phyloP scores from a whole-genome alignment of 2,329 filamentous ascomycete species.

The Cadophora malorum region DNA sequence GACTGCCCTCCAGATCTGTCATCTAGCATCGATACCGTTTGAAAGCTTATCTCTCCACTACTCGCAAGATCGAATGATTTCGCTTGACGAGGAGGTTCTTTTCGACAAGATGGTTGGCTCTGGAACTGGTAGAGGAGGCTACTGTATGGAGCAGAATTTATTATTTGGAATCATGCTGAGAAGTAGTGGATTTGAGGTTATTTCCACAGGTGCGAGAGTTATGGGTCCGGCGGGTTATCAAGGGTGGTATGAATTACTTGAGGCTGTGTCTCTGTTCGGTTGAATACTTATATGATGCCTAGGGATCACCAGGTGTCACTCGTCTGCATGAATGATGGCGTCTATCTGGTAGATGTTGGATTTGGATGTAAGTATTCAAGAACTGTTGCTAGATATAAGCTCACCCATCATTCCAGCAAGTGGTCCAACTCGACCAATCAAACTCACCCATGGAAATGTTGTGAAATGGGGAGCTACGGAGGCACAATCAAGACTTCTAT shows the following conservation, averaged over 20 bases:
- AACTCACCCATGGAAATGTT: constrained; percentile 51
- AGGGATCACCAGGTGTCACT: constrained; percentile 66
- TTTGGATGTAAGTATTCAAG: constrained; percentile 16
- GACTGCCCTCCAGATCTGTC: constrained; percentile 60
- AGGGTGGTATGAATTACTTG: constrained; percentile 51
- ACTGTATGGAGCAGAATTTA: constrained; percentile 63
- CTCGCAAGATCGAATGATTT: constrained; percentile 26
- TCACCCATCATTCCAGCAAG: background rate
- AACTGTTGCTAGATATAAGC: background rate
- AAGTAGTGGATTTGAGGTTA: constrained; percentile 57
- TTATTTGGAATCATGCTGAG: constrained; percentile 59
- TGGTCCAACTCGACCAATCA: constrained; percentile 60
- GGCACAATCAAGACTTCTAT: constrained; percentile 59
- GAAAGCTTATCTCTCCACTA: constrained; percentile 64
- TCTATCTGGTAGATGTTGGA: constrained; percentile 64
- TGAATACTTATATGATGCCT: background rate
- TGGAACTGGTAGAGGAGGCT: constrained; percentile 56
- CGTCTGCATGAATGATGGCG: constrained; percentile 55
- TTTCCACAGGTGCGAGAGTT: constrained; percentile 60
- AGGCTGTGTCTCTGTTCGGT: background rate
- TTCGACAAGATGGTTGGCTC: constrained; percentile 56
- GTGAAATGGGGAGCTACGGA: constrained; percentile 52
- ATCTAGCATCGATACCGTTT: constrained; percentile 59
- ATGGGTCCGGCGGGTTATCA: constrained; percentile 46
- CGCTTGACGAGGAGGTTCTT: constrained; percentile 47